Evolutionary conservation across 2,329 filamentous ascomycete species (phyloP).

Genomic region (Trichoderma guizhouense): DNA sequence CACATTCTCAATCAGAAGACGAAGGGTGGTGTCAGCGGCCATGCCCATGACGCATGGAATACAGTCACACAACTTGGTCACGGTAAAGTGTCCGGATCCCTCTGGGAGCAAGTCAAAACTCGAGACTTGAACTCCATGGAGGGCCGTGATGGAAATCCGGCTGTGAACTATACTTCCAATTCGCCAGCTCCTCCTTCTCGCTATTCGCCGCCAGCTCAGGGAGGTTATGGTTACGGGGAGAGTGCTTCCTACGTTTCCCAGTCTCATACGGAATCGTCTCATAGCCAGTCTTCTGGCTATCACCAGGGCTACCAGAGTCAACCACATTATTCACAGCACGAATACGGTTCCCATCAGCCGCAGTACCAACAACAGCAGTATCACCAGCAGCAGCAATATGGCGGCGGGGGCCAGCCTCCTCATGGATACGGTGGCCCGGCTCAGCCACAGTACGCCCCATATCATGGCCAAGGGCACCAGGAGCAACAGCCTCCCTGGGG

Average conservation of each 20-base stretch:
- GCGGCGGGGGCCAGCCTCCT: slow-evolving; percentile 19
- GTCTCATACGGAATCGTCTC: slow-evolving; percentile 24
- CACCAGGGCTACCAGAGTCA: not conserved
- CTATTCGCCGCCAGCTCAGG: slow-evolving; percentile 28
- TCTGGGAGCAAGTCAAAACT: slow-evolving; percentile 60
- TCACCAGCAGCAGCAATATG: slow-evolving; percentile 23
- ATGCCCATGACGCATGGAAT: slow-evolving; percentile 44
- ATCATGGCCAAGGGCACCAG: slow-evolving; percentile 23
- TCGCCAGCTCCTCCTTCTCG: slow-evolving; percentile 37
- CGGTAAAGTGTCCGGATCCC: slow-evolving; percentile 55
- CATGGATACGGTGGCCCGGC: slow-evolving; percentile 24
- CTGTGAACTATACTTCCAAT: slow-evolving; percentile 37
- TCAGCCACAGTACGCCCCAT: slow-evolving; percentile 25
- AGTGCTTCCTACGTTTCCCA: slow-evolving; percentile 30
- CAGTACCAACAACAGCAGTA: slow-evolving; percentile 22
- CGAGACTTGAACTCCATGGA: slow-evolving; percentile 56
- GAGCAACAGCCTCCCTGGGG: slow-evolving; percentile 33
- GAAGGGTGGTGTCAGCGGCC: slow-evolving; percentile 33
- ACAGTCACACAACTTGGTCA: slow-evolving; percentile 46
- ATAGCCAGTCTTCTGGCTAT: slow-evolving; percentile 19
- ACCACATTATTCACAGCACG: slow-evolving; percentile 29
- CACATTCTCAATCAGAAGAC: slow-evolving; percentile 50
- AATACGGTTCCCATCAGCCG: slow-evolving; percentile 24
- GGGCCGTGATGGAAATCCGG: slow-evolving; percentile 42
- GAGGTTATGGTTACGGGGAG: slow-evolving; percentile 42